Conservation (phyloP, 2,329 filamentous ascomycete genomes). For the Pseudogymnoascus sp. region DNA sequence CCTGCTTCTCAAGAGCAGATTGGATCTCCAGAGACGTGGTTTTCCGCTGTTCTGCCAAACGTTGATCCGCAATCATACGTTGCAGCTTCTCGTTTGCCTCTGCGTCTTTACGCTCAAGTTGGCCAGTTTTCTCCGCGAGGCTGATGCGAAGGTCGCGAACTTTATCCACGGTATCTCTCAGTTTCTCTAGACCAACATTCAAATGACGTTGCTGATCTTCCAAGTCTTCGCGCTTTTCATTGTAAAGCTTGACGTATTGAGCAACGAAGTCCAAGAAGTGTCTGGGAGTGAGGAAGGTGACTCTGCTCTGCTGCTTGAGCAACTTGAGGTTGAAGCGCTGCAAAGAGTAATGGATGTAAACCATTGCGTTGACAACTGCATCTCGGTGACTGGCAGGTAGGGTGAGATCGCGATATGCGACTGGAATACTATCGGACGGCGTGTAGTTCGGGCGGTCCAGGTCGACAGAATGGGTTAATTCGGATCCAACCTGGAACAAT, state of each 20-base stretch:
- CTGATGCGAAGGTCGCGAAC: constrained; percentile 86
- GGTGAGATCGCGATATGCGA: constrained; percentile 78
- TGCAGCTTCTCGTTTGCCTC: constrained; percentile 97
- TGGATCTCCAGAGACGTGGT: constrained; percentile 83
- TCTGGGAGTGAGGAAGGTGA: constrained; percentile 87
- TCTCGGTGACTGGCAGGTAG: constrained; percentile 87
- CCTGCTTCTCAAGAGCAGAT: constrained; percentile 76
- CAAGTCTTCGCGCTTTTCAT: constrained; percentile 94
- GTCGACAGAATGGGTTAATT: constrained; percentile 93
- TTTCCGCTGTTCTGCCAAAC: constrained; percentile 87
- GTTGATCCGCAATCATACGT: constrained; percentile 93
- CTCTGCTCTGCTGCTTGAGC: constrained; percentile 82
- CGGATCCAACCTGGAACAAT: constrained; percentile 92
- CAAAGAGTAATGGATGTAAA: constrained; percentile 94
- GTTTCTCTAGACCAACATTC: constrained; percentile 95
- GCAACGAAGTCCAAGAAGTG: constrained; percentile 98
- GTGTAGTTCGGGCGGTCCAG: constrained; percentile 79
- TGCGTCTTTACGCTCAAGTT: constrained; percentile 85
- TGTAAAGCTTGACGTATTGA: constrained; percentile 95
- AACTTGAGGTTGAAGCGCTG: constrained; percentile 83
- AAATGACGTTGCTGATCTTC: constrained; percentile 98
- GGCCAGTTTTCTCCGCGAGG: constrained; percentile 86
- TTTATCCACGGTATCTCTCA: constrained; percentile 94
- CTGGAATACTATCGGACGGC: constrained; percentile 83
- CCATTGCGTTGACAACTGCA: constrained; percentile 94